These are phyloP conservation scores for Closterium sp. DNA, from an alignment of 139 green algal genomes.

Conservation along the genomic window DNA sequence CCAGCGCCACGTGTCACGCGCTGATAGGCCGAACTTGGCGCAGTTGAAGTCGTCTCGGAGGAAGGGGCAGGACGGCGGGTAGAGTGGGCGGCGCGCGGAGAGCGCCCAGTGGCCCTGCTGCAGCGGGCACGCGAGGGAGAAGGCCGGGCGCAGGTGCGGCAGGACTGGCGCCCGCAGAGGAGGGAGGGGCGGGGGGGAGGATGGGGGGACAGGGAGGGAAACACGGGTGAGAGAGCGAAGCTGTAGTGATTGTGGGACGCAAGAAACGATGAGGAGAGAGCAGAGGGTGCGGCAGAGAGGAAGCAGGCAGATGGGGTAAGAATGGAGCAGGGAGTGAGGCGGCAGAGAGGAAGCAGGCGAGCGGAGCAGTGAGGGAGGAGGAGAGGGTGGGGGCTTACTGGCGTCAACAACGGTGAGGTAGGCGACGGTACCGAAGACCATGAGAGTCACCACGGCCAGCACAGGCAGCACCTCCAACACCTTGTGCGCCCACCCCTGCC, in stretches of 20 bases:
- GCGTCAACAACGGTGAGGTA: constrained; percentile 21
- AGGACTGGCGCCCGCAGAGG: neutral
- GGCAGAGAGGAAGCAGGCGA: neutral
- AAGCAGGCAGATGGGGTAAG: neutral
- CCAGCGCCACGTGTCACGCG: constrained; percentile 15
- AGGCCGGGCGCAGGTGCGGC: neutral
- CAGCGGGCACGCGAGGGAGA: constrained; percentile 13
- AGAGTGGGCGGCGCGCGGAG: constrained; percentile 9
- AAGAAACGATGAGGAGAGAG: neutral
- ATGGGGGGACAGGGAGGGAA: neutral
- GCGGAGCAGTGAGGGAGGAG: neutral
- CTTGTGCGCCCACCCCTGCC: constrained; percentile 12
- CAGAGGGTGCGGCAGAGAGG: neutral
- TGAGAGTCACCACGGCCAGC: constrained; percentile 13
- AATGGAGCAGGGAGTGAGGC: neutral
- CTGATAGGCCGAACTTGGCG: constrained; percentile 20
- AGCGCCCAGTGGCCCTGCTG: constrained; percentile 3
- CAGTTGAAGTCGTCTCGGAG: constrained; percentile 28
- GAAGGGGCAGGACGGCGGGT: constrained; percentile 13
- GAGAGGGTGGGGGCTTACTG: neutral
- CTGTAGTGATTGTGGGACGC: neutral
- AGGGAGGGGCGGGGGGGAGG: neutral
- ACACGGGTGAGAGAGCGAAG: neutral
- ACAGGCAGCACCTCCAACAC: constrained; percentile 33
- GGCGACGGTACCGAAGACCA: constrained; percentile 6